phyloP scores from a whole-genome alignment of 1,284 basidiomycete genomes.

The Sporisorium graminicola region DNA sequence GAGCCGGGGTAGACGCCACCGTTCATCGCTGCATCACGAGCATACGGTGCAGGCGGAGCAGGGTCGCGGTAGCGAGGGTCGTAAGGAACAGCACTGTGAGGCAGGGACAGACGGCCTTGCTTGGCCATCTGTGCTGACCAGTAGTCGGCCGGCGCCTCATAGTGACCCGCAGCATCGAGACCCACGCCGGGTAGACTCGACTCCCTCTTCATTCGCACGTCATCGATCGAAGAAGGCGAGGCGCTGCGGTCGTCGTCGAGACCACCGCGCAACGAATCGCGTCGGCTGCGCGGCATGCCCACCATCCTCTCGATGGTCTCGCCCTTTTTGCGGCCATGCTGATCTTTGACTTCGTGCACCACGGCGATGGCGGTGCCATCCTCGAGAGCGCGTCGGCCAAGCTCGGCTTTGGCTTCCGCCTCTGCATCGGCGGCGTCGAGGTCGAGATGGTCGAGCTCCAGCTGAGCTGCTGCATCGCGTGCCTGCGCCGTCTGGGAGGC shows the following conservation, averaged over 20 bases:
- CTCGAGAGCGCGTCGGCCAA: constrained; percentile 59
- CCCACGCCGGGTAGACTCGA: constrained; percentile 36
- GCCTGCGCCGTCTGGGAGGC: constrained; percentile 44
- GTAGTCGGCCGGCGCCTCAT: constrained; percentile 41
- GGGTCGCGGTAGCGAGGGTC: constrained; percentile 45
- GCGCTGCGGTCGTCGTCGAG: constrained; percentile 43
- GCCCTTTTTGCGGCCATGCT: constrained; percentile 58
- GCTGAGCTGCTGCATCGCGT: constrained; percentile 46
- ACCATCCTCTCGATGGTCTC: constrained; percentile 61
- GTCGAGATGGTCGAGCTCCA: constrained; percentile 43
- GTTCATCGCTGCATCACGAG: constrained; percentile 24
- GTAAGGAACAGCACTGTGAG: constrained; percentile 21
- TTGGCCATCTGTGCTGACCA: constrained; percentile 44
- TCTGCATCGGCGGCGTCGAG: constrained; percentile 50
- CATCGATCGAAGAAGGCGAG: constrained; percentile 42
- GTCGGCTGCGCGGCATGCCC: constrained; percentile 52
- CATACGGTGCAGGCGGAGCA: constrained; percentile 36
- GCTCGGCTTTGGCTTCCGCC: constrained; percentile 53
- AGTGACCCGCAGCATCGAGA: constrained; percentile 24
- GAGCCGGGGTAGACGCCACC: constrained; percentile 19
- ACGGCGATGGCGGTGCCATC: constrained; percentile 67
- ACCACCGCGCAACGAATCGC: constrained; percentile 42
- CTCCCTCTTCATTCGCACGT: constrained; percentile 35
- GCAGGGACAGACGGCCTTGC: constrained; percentile 48
- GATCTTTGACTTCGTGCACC: constrained; percentile 62